Evolutionary conservation across 148 eudicot species (phyloP).

Genomic region (Camellia sinensis): DNA sequence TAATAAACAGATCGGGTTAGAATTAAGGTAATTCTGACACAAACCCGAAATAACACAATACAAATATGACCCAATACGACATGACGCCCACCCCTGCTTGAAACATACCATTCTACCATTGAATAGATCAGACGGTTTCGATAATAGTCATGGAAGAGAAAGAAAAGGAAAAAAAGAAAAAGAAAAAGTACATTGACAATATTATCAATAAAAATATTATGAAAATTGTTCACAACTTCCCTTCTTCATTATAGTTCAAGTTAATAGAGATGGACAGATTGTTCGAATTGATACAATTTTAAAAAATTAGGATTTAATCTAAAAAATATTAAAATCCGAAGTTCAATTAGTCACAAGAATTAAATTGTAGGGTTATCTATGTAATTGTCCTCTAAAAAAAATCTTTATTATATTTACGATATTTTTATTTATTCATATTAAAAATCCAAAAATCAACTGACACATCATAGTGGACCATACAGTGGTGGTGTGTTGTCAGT

Average conservation of each 20-base stretch:
- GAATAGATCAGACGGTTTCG: not conserved
- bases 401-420: not conserved
- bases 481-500: not conserved
- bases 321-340: no score
- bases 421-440: not conserved
- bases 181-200: no score
- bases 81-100: not conserved
- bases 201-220: no score
- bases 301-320: no score
- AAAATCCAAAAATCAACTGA: not conserved
- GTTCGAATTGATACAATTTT: not conserved
- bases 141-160: not conserved
- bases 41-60: no score
- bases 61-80: not conserved
- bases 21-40: no score
- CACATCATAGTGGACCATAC: not conserved
- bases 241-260: no score
- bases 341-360: not conserved
- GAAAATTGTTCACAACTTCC: not conserved
- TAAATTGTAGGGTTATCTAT: not conserved
- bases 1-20: no score
- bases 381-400: not conserved
- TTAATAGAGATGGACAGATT: not conserved
- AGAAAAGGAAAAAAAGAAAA: no score
- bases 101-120: no score